These are phyloP conservation scores for Colletotrichum salicis DNA, from an alignment of 2,329 filamentous ascomycete genomes.

Conservation along the genomic window DNA sequence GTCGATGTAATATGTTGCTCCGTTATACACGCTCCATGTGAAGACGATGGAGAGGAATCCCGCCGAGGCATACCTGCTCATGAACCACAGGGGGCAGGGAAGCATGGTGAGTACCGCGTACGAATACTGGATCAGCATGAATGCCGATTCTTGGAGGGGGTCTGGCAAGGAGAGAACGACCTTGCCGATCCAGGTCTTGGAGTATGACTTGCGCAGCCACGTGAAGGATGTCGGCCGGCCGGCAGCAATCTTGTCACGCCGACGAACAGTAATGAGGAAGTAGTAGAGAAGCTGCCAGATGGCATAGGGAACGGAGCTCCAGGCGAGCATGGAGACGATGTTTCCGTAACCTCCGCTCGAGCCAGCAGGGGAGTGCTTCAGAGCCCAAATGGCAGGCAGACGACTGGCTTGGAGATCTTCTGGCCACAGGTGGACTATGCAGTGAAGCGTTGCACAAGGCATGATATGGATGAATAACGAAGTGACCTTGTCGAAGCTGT, in stretches of 20 bases:
- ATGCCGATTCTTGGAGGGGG: conserved; percentile 83
- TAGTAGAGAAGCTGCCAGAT: conserved; percentile 95
- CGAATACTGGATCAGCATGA: conserved; percentile 94
- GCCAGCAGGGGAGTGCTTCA: conserved; percentile 76
- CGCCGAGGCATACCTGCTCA: conserved; percentile 82
- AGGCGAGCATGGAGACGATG: conserved; percentile 86
- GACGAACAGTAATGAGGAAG: conserved; percentile 92
- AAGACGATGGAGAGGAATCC: conserved; percentile 85
- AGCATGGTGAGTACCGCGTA: conserved; percentile 95
- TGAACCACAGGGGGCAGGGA: conserved; percentile 95
- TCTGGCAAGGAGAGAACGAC: conserved; percentile 83
- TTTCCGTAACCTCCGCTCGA: conserved; percentile 82
- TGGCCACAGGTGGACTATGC: conserved; percentile 84
- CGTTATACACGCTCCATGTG: conserved; percentile 94
- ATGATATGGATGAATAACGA: conserved; percentile 99
- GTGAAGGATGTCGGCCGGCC: conserved; percentile 97
- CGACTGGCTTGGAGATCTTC: conserved; percentile 71
- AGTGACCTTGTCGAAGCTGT: conserved; percentile 97
- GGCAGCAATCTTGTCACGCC: conserved; percentile 94
- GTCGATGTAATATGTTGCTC: conserved; percentile 97
- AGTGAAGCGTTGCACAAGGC: conserved; percentile 94
- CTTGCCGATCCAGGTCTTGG: conserved; percentile 88
- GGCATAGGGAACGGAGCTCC: conserved; percentile 92
- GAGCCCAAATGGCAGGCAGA: conserved; percentile 87
- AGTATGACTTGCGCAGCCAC: conserved; percentile 92